Percentiles rank a stretch among this genome's conserved stretches.
Evolutionary conservation across 345 rosid species (phyloP).

Genomic region (Ceriops decandra): DNA sequence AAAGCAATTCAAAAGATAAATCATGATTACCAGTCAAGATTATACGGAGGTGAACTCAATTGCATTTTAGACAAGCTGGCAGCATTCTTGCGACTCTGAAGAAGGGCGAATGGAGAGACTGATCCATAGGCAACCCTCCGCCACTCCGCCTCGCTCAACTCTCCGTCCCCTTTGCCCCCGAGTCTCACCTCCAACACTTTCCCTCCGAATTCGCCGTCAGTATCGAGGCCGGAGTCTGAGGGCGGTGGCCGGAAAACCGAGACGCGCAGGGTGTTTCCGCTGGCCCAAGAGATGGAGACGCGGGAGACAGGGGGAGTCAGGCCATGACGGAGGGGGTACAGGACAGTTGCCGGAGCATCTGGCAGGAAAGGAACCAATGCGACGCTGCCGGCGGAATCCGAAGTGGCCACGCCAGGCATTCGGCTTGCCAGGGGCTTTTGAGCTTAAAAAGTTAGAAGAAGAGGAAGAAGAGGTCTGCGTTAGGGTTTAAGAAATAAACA

Average conservation of each 20-base stretch:
- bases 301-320: constrained; percentile 61
- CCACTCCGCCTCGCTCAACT: constrained; percentile 62
- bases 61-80: constrained; percentile 55
- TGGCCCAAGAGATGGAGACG: constrained; percentile 77
- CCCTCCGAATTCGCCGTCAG: constrained; percentile 41
- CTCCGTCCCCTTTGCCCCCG: constrained; percentile 51
- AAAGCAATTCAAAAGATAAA: background rate
- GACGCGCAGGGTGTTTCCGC: constrained; percentile 79
- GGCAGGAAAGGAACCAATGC: constrained; percentile 36
- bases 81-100: constrained; percentile 78
- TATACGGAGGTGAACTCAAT: constrained; percentile 48
- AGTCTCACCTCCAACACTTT: constrained; percentile 66
- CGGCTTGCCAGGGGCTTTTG: background rate
- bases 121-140: constrained; percentile 83
- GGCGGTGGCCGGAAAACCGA: constrained; percentile 45
- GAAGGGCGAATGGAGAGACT: constrained; percentile 80
- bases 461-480: background rate
- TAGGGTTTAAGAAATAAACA: constrained; percentile 39
- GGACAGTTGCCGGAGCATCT: constrained; percentile 29
- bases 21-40: constrained; percentile 56
- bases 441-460: background rate
- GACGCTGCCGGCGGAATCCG: constrained; percentile 39
- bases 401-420: constrained; percentile 39
- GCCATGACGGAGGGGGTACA: constrained; percentile 63
- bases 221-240: constrained; percentile 19